Base-by-base conservation (phyloP, 1,139 yeast species). In the Keqinozyma sinolaborantium region DNA sequence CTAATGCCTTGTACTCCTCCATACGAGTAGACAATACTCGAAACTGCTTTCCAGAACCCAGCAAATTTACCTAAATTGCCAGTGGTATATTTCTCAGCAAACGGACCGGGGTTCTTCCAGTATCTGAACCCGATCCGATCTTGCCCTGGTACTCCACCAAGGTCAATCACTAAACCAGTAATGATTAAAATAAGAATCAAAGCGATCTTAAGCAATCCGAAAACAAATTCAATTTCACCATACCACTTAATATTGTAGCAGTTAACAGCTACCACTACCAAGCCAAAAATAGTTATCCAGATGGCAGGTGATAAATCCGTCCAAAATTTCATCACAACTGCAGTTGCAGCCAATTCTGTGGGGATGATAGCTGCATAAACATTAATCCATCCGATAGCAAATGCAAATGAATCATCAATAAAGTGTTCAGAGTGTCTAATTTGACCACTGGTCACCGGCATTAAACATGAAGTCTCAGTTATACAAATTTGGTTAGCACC, bases 1-100 rank as follows among this genome's bases (percentile, higher is more conserved):
- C 92, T 90, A 37, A 82, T 81, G 45, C 67, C 55, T 45, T 69
- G 74, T 16, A 70, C 60, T 25, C 66, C 66, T 28, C 64, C 88
- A 49, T 83, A 83, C 3, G 95, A 78, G 58, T 85, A 87, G 5
- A 95, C 95, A 19, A 83, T 84, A 8, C 85, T 66, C 47, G 85
- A 76, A 21, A 86, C 77, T 42, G 96, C 96, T 51, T 86, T 85
- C 44, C 83, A 58, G 76, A 85, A 36, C 65, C 75, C 73, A 50
- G 61, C 35, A 48, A 84, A 83, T 40, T 78, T 63, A 11, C 95
- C 95, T 4, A 70, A 46, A 3, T 57, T 42, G 0, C 92, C 94
- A 0, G 70, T 61, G 8, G 74, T 64, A 31, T 63, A 57, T 44
- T 68, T 73, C 38, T 68, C 73, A 65, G 71, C 61, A 70, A 66